Evolutionary conservation across 371 early-diverging fungal genomes (phyloP), one percentile per base, ranked within the genome.

Genomic region (Vairimorpha ceranae): DNA sequence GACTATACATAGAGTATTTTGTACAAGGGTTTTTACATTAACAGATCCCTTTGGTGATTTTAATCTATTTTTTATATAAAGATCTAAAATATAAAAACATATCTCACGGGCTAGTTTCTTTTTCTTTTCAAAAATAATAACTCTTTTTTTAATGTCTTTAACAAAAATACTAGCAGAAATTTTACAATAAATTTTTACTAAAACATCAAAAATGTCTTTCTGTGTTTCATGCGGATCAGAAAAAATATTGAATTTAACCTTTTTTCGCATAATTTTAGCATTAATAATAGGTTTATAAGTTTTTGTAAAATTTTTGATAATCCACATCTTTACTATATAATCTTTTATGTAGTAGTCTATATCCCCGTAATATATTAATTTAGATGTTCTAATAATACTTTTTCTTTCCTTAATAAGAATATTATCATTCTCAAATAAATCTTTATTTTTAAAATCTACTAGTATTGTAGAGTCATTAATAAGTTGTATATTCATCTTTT

Each of bases 341-440:
- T 36, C n/a, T 17, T 12, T 6, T 23, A 61, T 61, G 2, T 61
- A 17, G 35, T 32, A 61, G 14, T 61, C 61, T 4, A 61, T 35
- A 36, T 61, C 61, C 2, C 61, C 61, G 2, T 35, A 19, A 23
- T 61, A 36, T n/a, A 61, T 61, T n/a, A 61, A 6, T 36, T 25
- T n/a, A 61, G 61, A 36, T 1, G 41, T 8, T 6, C 3, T 14
- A 35, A 61, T 32, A 17, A 12, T 2, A 25, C 19, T 29, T 36
- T 61, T 61, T 25, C 61, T 61, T 23, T 32, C 36, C 35, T 61
- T 61, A 19, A 61, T 21, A 7, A 61, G 10, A 36, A 61, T 35
- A 61, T 61, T 25, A 10, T 61, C 61, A 61, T 32, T 61, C 33
- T 61, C 61, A 61, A 61, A 61, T 17, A 61, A 21, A 61, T 61